Conservation (phyloP, 345 rosid species). For the Acer campestre region DNA sequence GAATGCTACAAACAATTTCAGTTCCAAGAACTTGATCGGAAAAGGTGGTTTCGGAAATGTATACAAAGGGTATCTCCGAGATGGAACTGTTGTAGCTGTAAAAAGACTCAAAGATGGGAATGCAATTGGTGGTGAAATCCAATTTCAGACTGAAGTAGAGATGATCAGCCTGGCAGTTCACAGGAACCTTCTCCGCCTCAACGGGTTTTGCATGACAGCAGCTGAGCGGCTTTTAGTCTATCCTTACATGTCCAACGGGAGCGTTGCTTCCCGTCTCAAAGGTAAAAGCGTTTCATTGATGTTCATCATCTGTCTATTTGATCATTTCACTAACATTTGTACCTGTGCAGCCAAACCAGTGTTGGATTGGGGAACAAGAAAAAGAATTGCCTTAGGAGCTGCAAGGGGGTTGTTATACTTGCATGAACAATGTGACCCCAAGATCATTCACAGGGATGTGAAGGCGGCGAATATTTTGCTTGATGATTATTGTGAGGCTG, state of each 20-base stretch:
- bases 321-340: background rate
- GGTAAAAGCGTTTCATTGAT: slow-evolving; percentile 38
- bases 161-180: slow-evolving; percentile 98
- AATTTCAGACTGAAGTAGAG: slow-evolving; percentile 91
- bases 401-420: slow-evolving; percentile 89
- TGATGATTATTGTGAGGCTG: slow-evolving; percentile 78
- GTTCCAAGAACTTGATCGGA: slow-evolving; percentile 83
- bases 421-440: slow-evolving; percentile 97
- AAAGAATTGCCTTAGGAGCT: slow-evolving; percentile 86
- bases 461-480: slow-evolving; percentile 97
- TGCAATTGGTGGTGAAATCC: slow-evolving; percentile 72
- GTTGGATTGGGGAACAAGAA: slow-evolving; percentile 89
- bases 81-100: slow-evolving; percentile 77
- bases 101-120: slow-evolving; percentile 79
- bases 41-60: slow-evolving; percentile 96
- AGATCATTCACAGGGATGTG: slow-evolving; percentile 93
- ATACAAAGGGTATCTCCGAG: slow-evolving; percentile 80
- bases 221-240: slow-evolving; percentile 80
- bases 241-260: slow-evolving; percentile 98
- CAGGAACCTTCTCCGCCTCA: slow-evolving; percentile 77
- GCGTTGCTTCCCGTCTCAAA: slow-evolving; percentile 89
- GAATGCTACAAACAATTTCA: slow-evolving; percentile 81
- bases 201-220: slow-evolving; percentile 78
- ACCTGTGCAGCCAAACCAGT: slow-evolving; percentile 64
- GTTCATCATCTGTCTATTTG: too few relatives aligned